Percentiles rank a stretch among this genome's conserved stretches.
Conservation (phyloP, 352 stramenopile species). For the Globisporangium nunn region DNA sequence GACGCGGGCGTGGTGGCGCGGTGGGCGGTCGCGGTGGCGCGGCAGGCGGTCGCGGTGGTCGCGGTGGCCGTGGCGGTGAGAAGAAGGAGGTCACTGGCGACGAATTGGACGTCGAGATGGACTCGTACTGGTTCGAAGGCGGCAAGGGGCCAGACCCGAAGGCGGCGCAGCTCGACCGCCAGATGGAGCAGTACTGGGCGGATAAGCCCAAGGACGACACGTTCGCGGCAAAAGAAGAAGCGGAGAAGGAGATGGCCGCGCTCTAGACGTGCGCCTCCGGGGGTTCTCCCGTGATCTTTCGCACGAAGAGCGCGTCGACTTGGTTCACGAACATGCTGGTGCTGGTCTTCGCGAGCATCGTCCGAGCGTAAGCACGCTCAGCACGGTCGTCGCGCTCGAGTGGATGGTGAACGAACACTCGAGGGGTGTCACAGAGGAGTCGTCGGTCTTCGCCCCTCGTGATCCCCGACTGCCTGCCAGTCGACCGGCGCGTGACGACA, state of each 20-base stretch:
- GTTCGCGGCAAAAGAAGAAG: slow-evolving; percentile 6
- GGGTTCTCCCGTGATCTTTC: not conserved
- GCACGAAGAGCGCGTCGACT: too few species aligned
- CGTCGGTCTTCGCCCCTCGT: not conserved
- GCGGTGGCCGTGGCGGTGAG: slow-evolving; percentile 18
- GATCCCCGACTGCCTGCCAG: not conserved
- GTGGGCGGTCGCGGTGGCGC: slow-evolving; percentile 9
- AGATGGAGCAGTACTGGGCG: slow-evolving; percentile 89
- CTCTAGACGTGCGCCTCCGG: not conserved
- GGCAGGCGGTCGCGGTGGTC: slow-evolving; percentile 18
- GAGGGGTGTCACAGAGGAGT: too few species aligned
- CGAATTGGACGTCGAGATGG: slow-evolving; percentile 86
- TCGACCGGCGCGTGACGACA: not conserved
- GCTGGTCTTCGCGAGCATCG: too few species aligned
- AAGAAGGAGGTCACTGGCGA: slow-evolving; percentile 54
- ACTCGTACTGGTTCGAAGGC: slow-evolving; percentile 83
- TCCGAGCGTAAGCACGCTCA: too few species aligned
- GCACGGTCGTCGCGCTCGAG: not conserved
- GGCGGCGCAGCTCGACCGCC: slow-evolving; percentile 64
- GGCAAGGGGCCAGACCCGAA: slow-evolving; percentile 87
- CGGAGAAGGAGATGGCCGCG: not conserved
- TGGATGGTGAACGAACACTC: not conserved
- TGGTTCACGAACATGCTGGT: too few species aligned
- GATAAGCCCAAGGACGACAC: slow-evolving; percentile 47
- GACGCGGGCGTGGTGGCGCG: slow-evolving; percentile 8